Evolutionary conservation across 306 rosid genomes (phyloP).

Genomic region (Fragaria nilgerrensis): DNA sequence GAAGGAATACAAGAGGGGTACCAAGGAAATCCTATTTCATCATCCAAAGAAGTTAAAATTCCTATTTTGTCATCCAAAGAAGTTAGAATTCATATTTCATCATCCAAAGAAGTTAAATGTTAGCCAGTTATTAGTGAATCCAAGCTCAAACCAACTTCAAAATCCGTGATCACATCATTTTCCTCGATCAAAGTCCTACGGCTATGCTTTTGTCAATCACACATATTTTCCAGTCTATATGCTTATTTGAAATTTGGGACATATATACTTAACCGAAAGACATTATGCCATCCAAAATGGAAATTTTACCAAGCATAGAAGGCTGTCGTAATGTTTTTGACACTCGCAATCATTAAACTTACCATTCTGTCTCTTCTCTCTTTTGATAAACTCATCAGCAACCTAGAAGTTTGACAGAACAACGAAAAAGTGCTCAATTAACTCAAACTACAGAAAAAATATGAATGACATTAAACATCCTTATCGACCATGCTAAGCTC

Average conservation of each 20-base stretch:
- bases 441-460: not conserved
- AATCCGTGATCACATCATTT: not conserved
- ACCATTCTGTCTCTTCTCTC: slow-evolving; percentile 97
- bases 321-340: not conserved
- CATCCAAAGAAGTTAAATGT: not conserved
- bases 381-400: slow-evolving; percentile 86
- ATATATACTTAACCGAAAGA: not conserved
- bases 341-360: slow-evolving; percentile 25
- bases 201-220: not conserved
- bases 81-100: no score
- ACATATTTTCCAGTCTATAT: not conserved
- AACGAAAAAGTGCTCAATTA: slow-evolving; percentile 18
- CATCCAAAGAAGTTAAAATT: not conserved
- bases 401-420: slow-evolving; percentile 48
- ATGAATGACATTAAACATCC: no score
- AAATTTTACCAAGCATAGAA: not conserved
- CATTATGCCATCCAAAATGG: not conserved
- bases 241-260: no score
- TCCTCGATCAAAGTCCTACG: not conserved
- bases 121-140: not conserved
- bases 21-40: not conserved
- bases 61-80: no score
- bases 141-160: not conserved
- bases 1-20: not conserved
- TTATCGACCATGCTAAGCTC: not conserved